phyloP scores from a whole-genome alignment of 495 filamentous ascomycete genomes.

The Neurospora sp. region DNA sequence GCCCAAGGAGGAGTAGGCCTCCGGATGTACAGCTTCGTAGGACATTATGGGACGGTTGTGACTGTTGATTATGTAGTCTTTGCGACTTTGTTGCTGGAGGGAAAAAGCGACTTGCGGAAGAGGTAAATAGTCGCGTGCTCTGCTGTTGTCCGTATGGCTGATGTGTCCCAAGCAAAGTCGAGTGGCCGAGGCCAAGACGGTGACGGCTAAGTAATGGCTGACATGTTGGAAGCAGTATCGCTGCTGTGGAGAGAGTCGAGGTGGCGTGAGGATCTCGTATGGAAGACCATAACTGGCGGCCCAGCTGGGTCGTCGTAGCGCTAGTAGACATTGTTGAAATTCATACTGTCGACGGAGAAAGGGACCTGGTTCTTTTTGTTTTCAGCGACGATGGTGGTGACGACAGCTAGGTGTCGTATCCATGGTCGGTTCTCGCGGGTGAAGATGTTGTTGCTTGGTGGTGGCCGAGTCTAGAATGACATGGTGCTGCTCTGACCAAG shows the following conservation, averaged over 20 bases:
- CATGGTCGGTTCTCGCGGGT: background rate
- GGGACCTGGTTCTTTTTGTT: background rate
- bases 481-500: background rate
- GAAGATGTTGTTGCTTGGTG: background rate
- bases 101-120: slow-evolving; percentile 1
- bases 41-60: slow-evolving; percentile 15
- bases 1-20: slow-evolving; percentile 29
- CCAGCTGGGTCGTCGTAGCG: slow-evolving; percentile 33
- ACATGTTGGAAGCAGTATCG: slow-evolving; percentile 20
- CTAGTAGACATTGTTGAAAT: slow-evolving; percentile 38
- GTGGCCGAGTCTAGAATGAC: background rate
- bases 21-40: slow-evolving; percentile 35
- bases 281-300: slow-evolving; percentile 35
- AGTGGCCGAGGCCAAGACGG: slow-evolving; percentile 4
- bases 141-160: slow-evolving; percentile 1
- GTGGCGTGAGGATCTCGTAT: slow-evolving; percentile 28
- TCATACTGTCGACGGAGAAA: slow-evolving; percentile 19
- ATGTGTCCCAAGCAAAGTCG: background rate
- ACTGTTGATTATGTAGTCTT: slow-evolving; percentile 3
- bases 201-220: slow-evolving; percentile 10
- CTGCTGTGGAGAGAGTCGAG: slow-evolving; percentile 14
- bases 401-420: background rate
- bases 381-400: background rate
- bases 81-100: slow-evolving; percentile 7
- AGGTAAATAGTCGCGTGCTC: background rate